Conservation (phyloP, 1,284 basidiomycete genomes). For the Hemileia vastatrix region DNA sequence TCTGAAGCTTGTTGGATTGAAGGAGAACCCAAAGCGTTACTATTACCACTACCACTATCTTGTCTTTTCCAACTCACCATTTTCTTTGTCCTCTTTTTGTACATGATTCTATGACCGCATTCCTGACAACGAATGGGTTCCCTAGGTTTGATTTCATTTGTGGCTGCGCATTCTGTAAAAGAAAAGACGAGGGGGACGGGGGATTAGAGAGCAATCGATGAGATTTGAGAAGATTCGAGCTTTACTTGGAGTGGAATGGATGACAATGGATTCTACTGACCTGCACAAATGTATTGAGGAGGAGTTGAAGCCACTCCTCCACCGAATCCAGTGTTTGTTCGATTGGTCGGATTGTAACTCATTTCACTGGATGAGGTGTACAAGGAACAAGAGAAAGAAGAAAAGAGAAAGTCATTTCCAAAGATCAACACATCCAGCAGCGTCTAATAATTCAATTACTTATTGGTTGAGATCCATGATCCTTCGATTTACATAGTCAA, state of each 20-base stretch:
- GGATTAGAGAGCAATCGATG: neutral
- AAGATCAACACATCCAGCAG: too few species aligned
- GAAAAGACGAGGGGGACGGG: neutral
- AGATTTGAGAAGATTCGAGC: neutral
- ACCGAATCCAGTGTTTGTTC: too few species aligned
- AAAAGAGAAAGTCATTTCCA: too few species aligned
- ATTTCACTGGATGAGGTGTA: too few species aligned
- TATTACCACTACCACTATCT: too few species aligned
- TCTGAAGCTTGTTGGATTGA: too few species aligned
- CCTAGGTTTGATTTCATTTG: constrained; percentile 79
- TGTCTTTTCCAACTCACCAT: constrained; percentile 46
- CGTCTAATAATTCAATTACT: too few species aligned
- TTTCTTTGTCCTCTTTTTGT: constrained; percentile 89
- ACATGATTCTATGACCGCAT: constrained; percentile 97
- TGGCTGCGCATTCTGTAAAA: constrained; percentile 72
- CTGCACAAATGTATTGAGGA: constrained; percentile 40
- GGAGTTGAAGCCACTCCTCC: neutral
- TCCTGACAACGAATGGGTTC: constrained; percentile 93
- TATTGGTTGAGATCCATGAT: too few species aligned
- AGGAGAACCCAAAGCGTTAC: too few species aligned
- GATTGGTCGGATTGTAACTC: too few species aligned
- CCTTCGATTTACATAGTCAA: too few species aligned
- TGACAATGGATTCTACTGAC: constrained; percentile 21
- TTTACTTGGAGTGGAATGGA: neutral
- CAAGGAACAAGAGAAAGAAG: too few species aligned